Evolutionary conservation across 1,139 yeast genomes (phyloP), one percentile per base, ranked within the genome.

Genomic region (Pichiaceae sp.): DNA sequence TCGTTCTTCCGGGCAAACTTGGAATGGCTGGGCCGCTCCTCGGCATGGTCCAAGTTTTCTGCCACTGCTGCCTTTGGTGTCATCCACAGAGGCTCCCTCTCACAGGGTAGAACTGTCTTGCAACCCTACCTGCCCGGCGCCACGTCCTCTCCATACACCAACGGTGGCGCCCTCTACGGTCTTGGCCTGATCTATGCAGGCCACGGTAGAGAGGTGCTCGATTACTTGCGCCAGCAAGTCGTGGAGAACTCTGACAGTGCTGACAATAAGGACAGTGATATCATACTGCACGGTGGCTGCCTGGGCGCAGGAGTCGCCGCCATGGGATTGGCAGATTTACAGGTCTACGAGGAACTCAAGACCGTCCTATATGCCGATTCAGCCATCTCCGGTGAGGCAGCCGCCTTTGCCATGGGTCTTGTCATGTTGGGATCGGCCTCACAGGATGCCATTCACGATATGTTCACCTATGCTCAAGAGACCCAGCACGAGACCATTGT

Each of bases 11-110:
- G 96, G 58, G 75, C 83, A 35, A 91, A 91, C 55, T 68, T 89
- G 50, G 96, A 91, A 53, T 93, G 97, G 97, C 70, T 91, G 48
- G 95, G 95, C 28, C 86, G 87, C 63, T 97, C 98, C 11, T 81
- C 93, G 36, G 89, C 89, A 61, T 91, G 99, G 99, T 89, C 96
- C 7, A 91, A 91, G 57, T 91, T 91, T 57, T 78, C 95, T 1
- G 97, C 98, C 5, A 91, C 98, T 23, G 98, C 98, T 16, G 96
- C 97, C 12, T 68, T 93, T 42, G 99, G 99, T 57, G 98, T 91
- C 25, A 89, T 91, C 50, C 98, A 91, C 56, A 85, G 83, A 54
- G 98, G 98, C 37, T 89, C 91, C 57, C 70, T 91, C 45, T 75
- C 95, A 1, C 95, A 86, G 57, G 98, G 98, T 40, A 78, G 79